A percentile compares a stretch with the other conserved stretches of the same genome.
Conservation (phyloP, 306 rosid species). For the Hippophae rhamnoides region DNA sequence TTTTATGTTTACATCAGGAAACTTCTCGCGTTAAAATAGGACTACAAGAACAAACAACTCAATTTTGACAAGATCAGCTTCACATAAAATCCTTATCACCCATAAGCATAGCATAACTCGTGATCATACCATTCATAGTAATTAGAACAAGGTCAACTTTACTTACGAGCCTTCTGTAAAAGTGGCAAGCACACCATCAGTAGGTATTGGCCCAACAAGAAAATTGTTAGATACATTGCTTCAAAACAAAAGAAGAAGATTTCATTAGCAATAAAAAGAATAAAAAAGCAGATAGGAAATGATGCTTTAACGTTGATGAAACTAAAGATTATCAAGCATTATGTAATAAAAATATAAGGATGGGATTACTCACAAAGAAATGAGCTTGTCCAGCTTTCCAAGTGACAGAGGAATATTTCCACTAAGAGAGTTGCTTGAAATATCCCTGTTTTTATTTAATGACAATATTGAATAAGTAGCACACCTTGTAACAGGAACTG, state of each 20-base stretch:
- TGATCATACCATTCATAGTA: not conserved
- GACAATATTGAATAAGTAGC: constrained; percentile 17
- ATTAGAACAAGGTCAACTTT: constrained; percentile 12
- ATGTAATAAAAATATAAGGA: constrained; percentile 3
- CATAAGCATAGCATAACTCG: not conserved
- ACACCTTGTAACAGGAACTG: constrained; percentile 4
- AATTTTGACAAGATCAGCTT: no score
- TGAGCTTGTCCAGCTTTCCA: constrained; percentile 66
- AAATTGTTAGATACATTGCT: constrained; percentile 87
- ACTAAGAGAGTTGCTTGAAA: constrained; percentile 84
- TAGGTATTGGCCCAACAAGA: constrained; percentile 88
- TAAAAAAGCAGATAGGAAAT: no score
- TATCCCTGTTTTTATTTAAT: constrained; percentile 49
- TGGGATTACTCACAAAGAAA: constrained; percentile 49
- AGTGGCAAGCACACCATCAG: constrained; percentile 68
- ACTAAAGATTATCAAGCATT: not conserved
- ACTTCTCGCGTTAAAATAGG: no score
- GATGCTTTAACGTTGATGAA: no score
- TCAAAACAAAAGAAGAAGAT: constrained; percentile 19
- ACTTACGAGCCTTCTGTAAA: constrained; percentile 84
- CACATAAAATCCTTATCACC: no score
- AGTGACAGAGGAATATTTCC: constrained; percentile 75
- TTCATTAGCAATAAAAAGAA: not conserved
- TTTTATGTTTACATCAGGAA: no score
- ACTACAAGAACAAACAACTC: no score